A percentile compares a stretch with the other conserved stretches of the same genome.
These are phyloP conservation scores for Phytophthora lateralis DNA, from an alignment of 352 stramenopile genomes.

Conservation along the genomic window DNA sequence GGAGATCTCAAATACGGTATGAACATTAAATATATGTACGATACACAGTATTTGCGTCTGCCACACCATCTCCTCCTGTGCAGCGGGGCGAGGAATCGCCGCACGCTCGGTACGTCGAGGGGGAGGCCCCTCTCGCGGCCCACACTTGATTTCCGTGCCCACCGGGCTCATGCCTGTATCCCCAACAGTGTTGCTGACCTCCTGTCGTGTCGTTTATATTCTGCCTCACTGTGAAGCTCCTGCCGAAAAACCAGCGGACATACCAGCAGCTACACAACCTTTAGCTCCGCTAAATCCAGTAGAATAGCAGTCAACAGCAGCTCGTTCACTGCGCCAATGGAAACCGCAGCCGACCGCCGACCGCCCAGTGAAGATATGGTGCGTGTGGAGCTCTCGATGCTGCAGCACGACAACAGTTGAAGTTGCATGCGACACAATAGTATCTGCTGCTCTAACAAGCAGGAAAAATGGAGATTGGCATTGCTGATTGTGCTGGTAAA, in stretches of 20 bases:
- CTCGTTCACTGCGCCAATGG: conserved; percentile 18
- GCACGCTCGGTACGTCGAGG: conserved; percentile 28
- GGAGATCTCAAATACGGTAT: no score
- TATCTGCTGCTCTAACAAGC: conserved; percentile 2
- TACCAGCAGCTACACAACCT: conserved; percentile 20
- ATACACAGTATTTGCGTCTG: conserved; percentile 11
- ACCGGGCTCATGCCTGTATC: not conserved
- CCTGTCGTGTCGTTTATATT: conserved; percentile 2
- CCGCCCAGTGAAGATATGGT: conserved; percentile 32
- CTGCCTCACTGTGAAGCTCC: conserved; percentile 9
- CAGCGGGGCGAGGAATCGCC: conserved; percentile 6
- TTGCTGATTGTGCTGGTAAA: not conserved
- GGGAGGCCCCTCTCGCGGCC: conserved; percentile 10
- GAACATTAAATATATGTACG: not conserved
- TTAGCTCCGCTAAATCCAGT: conserved; percentile 16
- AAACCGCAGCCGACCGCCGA: conserved; percentile 18
- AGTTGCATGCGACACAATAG: conserved; percentile 13
- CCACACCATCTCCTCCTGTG: conserved; percentile 6
- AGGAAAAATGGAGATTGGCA: not conserved
- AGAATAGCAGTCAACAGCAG: not conserved
- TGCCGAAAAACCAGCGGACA: conserved; percentile 1
- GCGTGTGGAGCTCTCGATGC: not conserved
- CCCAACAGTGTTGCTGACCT: not conserved
- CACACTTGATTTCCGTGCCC: not conserved
- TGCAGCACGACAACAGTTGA: conserved; percentile 13